Percentiles rank a stretch among this genome's conserved stretches.
These are phyloP conservation scores for Avena atlantica DNA, from an alignment of 176 grass and related monocot genomes.

Conservation along the genomic window DNA sequence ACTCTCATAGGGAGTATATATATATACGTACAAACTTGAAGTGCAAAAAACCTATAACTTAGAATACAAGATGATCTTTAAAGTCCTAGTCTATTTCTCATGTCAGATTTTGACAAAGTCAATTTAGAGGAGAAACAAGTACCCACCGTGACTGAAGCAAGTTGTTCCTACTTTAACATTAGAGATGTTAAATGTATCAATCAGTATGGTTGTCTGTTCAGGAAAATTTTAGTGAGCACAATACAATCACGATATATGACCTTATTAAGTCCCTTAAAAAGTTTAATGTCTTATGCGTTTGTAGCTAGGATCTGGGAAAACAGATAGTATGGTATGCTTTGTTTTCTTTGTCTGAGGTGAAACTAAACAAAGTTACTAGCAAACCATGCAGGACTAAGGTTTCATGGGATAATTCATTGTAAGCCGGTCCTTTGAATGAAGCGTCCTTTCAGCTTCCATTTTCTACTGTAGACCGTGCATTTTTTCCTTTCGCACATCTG, in stretches of 20 bases:
- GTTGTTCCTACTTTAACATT: neutral
- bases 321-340: neutral
- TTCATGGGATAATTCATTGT: neutral
- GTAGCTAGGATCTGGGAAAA: neutral
- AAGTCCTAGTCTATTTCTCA: too few relatives aligned
- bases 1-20: too few relatives aligned
- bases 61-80: too few relatives aligned
- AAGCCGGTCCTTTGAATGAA: neutral
- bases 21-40: too few relatives aligned
- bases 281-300: neutral
- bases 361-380: neutral
- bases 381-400: neutral
- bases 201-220: neutral
- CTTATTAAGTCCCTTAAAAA: conserved; percentile 5
- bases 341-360: neutral
- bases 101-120: neutral
- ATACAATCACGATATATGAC: neutral
- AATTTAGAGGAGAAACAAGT: neutral
- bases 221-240: neutral
- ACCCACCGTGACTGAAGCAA: neutral
- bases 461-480: neutral
- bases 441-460: neutral
- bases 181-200: neutral
- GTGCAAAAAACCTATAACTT: too few relatives aligned
- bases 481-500: neutral